phyloP scores from a whole-genome alignment of 345 rosid species.

The Camelina hispida region DNA sequence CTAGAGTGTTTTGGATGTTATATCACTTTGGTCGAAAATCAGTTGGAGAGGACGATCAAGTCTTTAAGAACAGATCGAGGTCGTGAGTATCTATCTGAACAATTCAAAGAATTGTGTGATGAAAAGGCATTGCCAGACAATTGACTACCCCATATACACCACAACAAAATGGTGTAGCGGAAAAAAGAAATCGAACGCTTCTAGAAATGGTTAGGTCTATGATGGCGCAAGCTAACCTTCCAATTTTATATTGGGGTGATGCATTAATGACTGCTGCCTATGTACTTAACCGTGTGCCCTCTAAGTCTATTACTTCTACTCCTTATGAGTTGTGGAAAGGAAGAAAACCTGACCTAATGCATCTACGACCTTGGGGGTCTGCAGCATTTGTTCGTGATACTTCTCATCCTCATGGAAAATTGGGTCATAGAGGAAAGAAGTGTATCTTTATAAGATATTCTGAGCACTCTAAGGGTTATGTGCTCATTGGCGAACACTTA shows the following conservation, averaged over 20 bases:
- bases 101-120: not conserved
- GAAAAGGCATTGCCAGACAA: not conserved
- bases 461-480: too few species aligned
- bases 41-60: not conserved
- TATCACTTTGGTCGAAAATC: not conserved
- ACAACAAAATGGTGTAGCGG: not conserved
- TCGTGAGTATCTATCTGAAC: not conserved
- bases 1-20: not conserved
- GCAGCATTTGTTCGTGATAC: not conserved
- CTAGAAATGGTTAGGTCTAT: too few species aligned
- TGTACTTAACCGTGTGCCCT: not conserved
- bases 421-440: not conserved
- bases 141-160: not conserved
- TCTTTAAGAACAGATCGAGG: not conserved
- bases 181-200: not conserved
- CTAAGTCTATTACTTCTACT: not conserved
- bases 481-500: too few species aligned
- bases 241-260: too few species aligned
- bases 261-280: too few species aligned
- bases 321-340: slow-evolving; percentile 15
- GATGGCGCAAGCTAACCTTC: too few species aligned
- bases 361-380: not conserved
- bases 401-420: slow-evolving; percentile 4
- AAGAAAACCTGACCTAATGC: not conserved
- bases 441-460: too few species aligned